phyloP scores from a whole-genome alignment of 495 filamentous ascomycete species.

The Barbatosphaeria neglecta region DNA sequence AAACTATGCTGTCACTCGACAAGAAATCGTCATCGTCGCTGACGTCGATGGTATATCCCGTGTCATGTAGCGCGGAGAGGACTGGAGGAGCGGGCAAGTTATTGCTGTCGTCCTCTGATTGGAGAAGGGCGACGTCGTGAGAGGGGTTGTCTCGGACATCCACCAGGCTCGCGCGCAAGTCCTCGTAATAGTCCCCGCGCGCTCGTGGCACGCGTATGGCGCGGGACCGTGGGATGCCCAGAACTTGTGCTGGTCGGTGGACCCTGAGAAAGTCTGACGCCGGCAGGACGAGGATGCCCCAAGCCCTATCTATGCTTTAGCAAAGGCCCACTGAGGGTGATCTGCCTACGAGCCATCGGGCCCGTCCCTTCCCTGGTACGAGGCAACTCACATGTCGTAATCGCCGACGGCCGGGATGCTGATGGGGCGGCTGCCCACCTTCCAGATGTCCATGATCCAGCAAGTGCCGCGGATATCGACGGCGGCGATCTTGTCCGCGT shows the following conservation, averaged over 20 bases:
- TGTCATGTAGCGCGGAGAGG: background rate
- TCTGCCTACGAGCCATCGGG: background rate
- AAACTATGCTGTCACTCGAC: slow-evolving; percentile 7
- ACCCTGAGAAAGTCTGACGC: slow-evolving; percentile 27
- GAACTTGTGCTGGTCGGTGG: slow-evolving; percentile 13
- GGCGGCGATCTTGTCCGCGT: slow-evolving; percentile 55
- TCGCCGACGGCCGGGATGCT: background rate
- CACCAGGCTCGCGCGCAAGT: background rate
- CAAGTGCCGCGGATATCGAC: slow-evolving; percentile 59
- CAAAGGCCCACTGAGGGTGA: slow-evolving; percentile 4
- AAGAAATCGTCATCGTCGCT: slow-evolving; percentile 13
- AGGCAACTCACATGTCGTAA: background rate
- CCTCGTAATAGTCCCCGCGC: background rate
- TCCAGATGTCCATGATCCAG: slow-evolving; percentile 58
- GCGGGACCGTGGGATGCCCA: slow-evolving; percentile 18
- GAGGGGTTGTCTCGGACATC: background rate
- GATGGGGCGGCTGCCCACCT: slow-evolving; percentile 9
- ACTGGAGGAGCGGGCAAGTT: background rate
- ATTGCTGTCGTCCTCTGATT: background rate
- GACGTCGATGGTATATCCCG: slow-evolving; percentile 8
- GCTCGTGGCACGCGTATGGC: slow-evolving; percentile 1
- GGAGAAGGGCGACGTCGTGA: background rate
- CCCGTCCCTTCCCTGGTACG: background rate
- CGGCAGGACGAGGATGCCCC: slow-evolving; percentile 36
- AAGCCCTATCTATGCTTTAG: slow-evolving; percentile 11